Base-by-base conservation (phyloP, 805 yeast species). In the Yarrowia yakushimensis region DNA sequence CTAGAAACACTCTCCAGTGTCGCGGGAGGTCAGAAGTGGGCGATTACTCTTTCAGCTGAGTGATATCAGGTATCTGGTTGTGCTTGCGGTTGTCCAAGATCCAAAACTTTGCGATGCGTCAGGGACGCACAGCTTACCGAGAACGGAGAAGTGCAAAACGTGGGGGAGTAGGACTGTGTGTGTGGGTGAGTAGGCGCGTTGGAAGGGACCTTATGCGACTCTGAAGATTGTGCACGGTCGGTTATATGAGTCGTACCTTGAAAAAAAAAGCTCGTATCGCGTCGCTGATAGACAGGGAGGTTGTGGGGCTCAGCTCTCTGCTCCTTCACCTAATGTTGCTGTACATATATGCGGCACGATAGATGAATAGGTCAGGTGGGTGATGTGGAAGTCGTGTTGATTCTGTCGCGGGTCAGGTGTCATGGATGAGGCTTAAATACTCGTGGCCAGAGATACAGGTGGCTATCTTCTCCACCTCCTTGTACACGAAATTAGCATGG, bases 91-190 rank as follows among this genome's bases (percentile, higher is more conserved):
- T 37, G 42, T 39, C 43, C 43, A 23, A 23, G 46, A 45, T 45
- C 52, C 34, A 45, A 45, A 45, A 30, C 25, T 45, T 45, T 45
- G 36, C 33, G 22, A 27, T 30, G 52, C 52, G 52, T 45, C 52
- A 4, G 12, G 13, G 30, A 25, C n/a, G 48, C 48, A 43, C 48
- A 22, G 30, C 22, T 39, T 39, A 39, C 45, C 45, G 45, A 22
- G 28, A 39, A 22, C 45, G 45, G 45, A 20, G 27, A 17, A 13
- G 27, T 31, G 27, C 25, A 39, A 39, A 39, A 20, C 37, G 45
- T 39, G 45, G 45, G 27, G 45, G 42, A 20, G 13, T 3, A 20
- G 27, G 23, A 13, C 15, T 10, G 17, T n/a, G 23, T 2, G 11
- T 37, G 15, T 9, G 8, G 17, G 18, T 7, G 10, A 18, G 18